Percentiles rank a stretch among this genome's conserved stretches.
Conservation (phyloP, 1,139 yeast genomes). For the Pneumocystis sp. region DNA sequence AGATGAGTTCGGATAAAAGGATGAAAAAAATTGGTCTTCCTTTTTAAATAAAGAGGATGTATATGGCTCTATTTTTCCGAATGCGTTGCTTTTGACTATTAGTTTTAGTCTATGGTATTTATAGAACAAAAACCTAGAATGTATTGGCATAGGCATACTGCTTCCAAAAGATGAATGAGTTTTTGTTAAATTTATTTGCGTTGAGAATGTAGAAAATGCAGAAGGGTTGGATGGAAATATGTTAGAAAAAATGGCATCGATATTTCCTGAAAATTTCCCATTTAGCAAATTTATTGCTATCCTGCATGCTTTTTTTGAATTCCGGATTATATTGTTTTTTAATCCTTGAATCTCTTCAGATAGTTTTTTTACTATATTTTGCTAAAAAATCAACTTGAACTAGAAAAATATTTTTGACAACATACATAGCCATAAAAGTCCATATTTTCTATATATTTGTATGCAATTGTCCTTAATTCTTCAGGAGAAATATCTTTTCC, state of each 20-base stretch:
- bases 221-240: not conserved
- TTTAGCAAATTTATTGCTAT: not conserved
- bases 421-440: not conserved
- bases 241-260: not conserved
- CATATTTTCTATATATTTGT: not conserved
- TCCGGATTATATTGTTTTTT: not conserved
- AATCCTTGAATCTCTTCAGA: not conserved
- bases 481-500: conserved; percentile 8
- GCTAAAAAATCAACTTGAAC: not conserved
- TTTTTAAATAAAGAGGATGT: not conserved
- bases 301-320: not conserved
- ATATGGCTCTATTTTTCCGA: not conserved
- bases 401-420: not conserved
- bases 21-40: not conserved
- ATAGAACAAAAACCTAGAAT: not conserved
- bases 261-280: not conserved
- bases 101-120: not conserved
- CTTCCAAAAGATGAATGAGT: not conserved
- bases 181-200: not conserved
- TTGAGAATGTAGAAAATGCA: not conserved
- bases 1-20: not conserved
- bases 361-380: not conserved
- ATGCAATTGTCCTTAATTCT: conserved; percentile 6
- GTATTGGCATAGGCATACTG: not conserved
- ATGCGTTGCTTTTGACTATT: not conserved